A percentile compares a stretch with the other conserved stretches of the same genome.
Evolutionary conservation across 805 yeast genomes (phyloP).

Genomic region (Hanseniaspora guilliermondii): DNA sequence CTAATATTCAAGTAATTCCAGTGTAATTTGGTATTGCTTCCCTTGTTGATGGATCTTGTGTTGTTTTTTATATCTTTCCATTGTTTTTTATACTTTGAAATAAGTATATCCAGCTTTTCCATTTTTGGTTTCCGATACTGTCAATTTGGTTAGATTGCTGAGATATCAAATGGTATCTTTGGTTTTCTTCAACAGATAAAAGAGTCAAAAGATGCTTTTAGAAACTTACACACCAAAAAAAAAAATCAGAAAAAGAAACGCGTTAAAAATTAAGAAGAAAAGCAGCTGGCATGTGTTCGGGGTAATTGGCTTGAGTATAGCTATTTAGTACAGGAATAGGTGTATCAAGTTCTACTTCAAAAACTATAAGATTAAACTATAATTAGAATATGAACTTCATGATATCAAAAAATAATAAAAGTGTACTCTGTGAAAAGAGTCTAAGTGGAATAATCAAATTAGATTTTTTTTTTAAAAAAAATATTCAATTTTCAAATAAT

Average conservation of each 20-base stretch:
- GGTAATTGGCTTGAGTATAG: too few species aligned
- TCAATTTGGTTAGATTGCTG: not conserved
- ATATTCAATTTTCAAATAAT: too few species aligned
- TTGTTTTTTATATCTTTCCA: conserved; percentile 10
- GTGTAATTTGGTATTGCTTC: not conserved
- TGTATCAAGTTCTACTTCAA: too few species aligned
- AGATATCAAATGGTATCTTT: too few species aligned
- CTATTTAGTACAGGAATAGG: too few species aligned
- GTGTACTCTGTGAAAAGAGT: too few species aligned
- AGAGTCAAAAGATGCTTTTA: not conserved
- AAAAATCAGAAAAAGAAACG: not conserved
- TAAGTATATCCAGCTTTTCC: conserved; percentile 13
- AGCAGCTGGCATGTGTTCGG: not conserved
- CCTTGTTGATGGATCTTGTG: conserved; percentile 2
- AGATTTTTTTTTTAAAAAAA: too few species aligned
- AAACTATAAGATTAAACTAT: too few species aligned
- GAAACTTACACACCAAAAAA: conserved; percentile 10
- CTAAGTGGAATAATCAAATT: too few species aligned
- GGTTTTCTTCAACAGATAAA: too few species aligned
- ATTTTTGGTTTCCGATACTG: not conserved
- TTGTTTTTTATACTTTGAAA: conserved; percentile 10
- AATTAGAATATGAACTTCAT: too few species aligned
- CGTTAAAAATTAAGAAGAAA: not conserved
- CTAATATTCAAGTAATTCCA: not conserved
- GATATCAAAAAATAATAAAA: too few species aligned